phyloP scores from a whole-genome alignment of 805 yeast species.

The Candida maesae region DNA sequence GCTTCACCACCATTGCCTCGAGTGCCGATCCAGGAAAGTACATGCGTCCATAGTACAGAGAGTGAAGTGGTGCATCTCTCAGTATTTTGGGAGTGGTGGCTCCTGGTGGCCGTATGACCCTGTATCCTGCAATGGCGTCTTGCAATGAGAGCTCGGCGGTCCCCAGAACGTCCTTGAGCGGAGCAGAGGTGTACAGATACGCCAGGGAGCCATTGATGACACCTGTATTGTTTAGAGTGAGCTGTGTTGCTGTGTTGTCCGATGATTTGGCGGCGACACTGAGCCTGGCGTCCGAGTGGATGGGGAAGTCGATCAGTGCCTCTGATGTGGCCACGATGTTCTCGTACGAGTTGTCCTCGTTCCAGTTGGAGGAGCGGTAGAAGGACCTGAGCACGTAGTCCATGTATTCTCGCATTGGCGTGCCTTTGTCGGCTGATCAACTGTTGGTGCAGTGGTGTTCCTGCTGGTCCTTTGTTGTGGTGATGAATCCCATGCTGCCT shows the following conservation, averaged over 20 bases:
- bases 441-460: no score
- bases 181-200: slow-evolving; percentile 67
- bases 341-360: slow-evolving; percentile 71
- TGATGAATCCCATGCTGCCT: no score
- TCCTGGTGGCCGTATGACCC: slow-evolving; percentile 46
- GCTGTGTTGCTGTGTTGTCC: slow-evolving; percentile 64
- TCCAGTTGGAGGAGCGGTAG: slow-evolving; percentile 71
- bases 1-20: slow-evolving; percentile 80
- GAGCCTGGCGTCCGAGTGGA: slow-evolving; percentile 65
- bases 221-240: slow-evolving; percentile 61
- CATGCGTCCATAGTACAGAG: slow-evolving; percentile 78
- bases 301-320: slow-evolving; percentile 62
- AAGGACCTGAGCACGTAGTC: slow-evolving; percentile 77
- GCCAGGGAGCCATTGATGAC: slow-evolving; percentile 78
- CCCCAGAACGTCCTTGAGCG: slow-evolving; percentile 47
- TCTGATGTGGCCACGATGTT: slow-evolving; percentile 69
- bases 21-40: slow-evolving; percentile 81
- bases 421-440: no score
- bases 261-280: slow-evolving; percentile 70
- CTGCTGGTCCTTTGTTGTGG: no score
- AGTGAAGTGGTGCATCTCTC: slow-evolving; percentile 24
- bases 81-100: slow-evolving; percentile 29
- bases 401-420: slow-evolving; percentile 55
- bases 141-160: slow-evolving; percentile 55
- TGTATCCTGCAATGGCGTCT: slow-evolving; percentile 66